Base-by-base conservation (phyloP, 2,329 filamentous ascomycete species). In the Cladophialophora psammophila region DNA sequence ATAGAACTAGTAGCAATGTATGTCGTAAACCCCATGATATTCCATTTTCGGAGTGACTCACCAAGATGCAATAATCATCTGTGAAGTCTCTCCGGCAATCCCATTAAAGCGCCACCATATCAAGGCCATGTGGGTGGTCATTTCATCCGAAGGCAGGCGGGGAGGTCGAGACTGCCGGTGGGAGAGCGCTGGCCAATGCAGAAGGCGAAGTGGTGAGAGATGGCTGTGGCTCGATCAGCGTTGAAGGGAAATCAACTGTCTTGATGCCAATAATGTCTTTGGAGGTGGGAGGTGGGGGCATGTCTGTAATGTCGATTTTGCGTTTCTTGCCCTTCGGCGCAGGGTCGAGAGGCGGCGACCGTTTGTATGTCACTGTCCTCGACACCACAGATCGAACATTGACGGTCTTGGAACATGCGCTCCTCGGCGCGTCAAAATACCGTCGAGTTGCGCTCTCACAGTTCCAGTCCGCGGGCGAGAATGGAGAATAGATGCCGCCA, bases 321-420 rank as follows among this genome's bases (percentile, higher is more conserved):
- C 94, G 90, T 81, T 93, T 88, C 86, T 97, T 98, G 71, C 94
- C 94, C 79, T 94, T 94, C 7, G 93, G 94, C 42, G 94, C 93
- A 31, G 94, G 92, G 72, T 93, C 91, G 82, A 98, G 92, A 71
- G 90, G 85, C 68, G 76, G 85, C 76, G 91, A 77, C 61, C 83
- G 80, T 74, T 92, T 96, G 80, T 96, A 97, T 48, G 92, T 97
- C 67, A 97, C 92, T 15, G 93, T 97, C 73, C 93, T 87, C n/a
- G 94, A 97, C 61, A 97, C 91, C 4, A 97, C 93, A 78, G 97
- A 93, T 63, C 92, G 85, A 66, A 97, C 93, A 75, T 85, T 88
- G 62, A 90, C 86, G 15, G 81, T 86, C 67, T 89, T 87, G 64
- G 89, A 83, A 73, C 84, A 89, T 36, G 88, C 88, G 71, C 85